Evolutionary conservation across 2,329 filamentous ascomycete species (phyloP).

Genomic region (Monosporascus cannonballus): DNA sequence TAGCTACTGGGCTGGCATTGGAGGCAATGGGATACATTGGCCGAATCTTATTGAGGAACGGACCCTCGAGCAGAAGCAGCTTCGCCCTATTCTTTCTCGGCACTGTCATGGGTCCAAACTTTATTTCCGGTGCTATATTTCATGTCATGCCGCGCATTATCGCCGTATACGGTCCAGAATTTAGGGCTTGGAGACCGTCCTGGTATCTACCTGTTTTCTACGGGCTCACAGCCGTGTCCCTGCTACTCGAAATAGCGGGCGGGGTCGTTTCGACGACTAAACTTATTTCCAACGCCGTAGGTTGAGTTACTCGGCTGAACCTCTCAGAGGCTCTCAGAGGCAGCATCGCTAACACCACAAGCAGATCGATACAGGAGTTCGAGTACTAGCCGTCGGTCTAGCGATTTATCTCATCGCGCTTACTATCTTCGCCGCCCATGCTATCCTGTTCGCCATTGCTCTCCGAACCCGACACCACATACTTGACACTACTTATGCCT

Average conservation of each 20-base stretch:
- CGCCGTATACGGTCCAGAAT: constrained; percentile 38
- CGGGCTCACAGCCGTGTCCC: constrained; percentile 11
- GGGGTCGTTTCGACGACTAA: constrained; percentile 32
- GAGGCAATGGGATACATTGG: constrained; percentile 42
- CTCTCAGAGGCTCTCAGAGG: background rate
- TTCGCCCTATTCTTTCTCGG: constrained; percentile 42
- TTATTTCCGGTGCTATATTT: constrained; percentile 39
- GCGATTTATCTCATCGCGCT: constrained; percentile 37
- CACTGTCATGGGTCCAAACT: constrained; percentile 39
- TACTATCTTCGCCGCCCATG: constrained; percentile 29
- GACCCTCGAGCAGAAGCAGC: constrained; percentile 26
- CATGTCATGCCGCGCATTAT: constrained; percentile 40
- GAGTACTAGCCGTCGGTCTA: constrained; percentile 38
- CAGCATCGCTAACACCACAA: background rate
- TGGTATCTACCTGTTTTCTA: constrained; percentile 25
- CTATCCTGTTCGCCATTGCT: constrained; percentile 35
- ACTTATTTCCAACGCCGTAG: constrained; percentile 28
- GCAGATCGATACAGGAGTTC: constrained; percentile 24
- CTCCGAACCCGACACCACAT: constrained; percentile 31
- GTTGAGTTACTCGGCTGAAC: constrained; percentile 7
- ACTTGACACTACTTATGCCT: constrained; percentile 32
- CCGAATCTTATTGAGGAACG: constrained; percentile 34
- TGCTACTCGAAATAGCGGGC: constrained; percentile 34
- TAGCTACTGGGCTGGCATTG: constrained; percentile 35
- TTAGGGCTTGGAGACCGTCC: constrained; percentile 27